phyloP scores from a whole-genome alignment of 2,329 filamentous ascomycete genomes.

The Arachnomyces sp. region DNA sequence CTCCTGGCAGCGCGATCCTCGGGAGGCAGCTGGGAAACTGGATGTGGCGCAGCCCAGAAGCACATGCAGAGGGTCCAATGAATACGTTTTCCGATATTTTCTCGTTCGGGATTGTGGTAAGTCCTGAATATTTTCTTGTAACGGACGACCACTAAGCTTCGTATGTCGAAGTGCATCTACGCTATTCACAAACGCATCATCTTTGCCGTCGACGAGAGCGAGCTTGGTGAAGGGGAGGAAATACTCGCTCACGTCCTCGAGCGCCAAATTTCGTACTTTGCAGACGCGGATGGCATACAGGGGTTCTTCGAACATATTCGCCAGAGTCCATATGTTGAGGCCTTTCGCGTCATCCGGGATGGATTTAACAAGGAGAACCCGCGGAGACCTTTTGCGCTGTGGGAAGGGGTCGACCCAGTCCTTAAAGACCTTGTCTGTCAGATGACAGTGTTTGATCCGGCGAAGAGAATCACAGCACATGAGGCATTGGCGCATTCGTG shows the following conservation, averaged over 20 bases:
- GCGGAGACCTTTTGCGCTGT: conserved; percentile 31
- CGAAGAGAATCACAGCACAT: conserved; percentile 32
- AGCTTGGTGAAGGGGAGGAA: conserved; percentile 26
- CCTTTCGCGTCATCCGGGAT: conserved; percentile 27
- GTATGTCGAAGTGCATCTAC: conserved; percentile 35
- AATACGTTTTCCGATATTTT: conserved; percentile 21
- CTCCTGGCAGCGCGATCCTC: conserved; percentile 62
- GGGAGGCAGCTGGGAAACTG: conserved; percentile 18
- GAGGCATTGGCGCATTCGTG: conserved; percentile 30
- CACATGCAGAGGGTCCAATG: conserved; percentile 16
- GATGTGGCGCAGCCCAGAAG: conserved; percentile 26
- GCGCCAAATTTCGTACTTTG: conserved; percentile 39
- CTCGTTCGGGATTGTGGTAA: conserved; percentile 16
- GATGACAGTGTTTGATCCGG: conserved; percentile 36
- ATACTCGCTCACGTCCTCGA: conserved; percentile 33
- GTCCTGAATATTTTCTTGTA: conserved; percentile 3
- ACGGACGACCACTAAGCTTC: not conserved
- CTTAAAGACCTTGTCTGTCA: conserved; percentile 35
- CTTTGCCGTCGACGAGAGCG: conserved; percentile 29
- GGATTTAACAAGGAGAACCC: conserved; percentile 33
- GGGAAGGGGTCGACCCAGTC: conserved; percentile 29
- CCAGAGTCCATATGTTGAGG: conserved; percentile 28
- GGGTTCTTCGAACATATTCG: conserved; percentile 34
- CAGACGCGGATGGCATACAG: conserved; percentile 31
- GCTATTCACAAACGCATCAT: conserved; percentile 35